Evolutionary conservation across 331 rosid species (phyloP), one percentile per base, ranked within the genome.

Genomic region (Ulmus americana): DNA sequence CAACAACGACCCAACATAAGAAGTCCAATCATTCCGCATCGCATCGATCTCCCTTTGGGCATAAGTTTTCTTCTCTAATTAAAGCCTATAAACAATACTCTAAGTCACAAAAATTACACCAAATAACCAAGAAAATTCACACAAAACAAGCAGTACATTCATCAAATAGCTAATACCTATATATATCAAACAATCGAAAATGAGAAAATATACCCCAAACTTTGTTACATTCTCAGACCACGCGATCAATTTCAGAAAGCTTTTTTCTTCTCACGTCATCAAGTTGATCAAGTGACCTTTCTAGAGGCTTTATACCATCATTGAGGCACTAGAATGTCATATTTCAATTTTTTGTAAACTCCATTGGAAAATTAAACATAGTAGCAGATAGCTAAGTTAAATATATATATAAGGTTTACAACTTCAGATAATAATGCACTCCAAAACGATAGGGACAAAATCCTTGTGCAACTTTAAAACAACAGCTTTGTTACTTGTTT

Each of bases 301-400:
- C 99, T 10, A 94, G 74, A 64, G 99, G 99, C 67, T 95, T 82
- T 95, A 94, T 94, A 80, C 99, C 99, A 58, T 94, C 99, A 69
- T 94, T 87, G 61, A 90, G 87, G 69, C 90, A 72, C 99, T 94
- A 78, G 2, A 59, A 42, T 62, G 38, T 20, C 74, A 84, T 54
- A 73, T 61, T 13, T 20, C 35, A 3, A 20, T 16, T 47, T 47
- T 28, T n/a, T 47, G 57, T 9, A 45, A 8, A 62, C 22, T 16
- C 51, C 22, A 41, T 40, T 11, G 2, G 28, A n/a, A 55, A 51
- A 28, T 16, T 43, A 15, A 20, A 16, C 46, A 46, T 10, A 10
- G 5, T 2, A 8, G 64, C 1, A 59, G 22, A 20, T 20, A 20
- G 22, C 22, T 0, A 20, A 20, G 22, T 20, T 20, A 20, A 0